Base-by-base conservation (phyloP, 768 basidiomycete genomes). In the Mycena galericulata region DNA sequence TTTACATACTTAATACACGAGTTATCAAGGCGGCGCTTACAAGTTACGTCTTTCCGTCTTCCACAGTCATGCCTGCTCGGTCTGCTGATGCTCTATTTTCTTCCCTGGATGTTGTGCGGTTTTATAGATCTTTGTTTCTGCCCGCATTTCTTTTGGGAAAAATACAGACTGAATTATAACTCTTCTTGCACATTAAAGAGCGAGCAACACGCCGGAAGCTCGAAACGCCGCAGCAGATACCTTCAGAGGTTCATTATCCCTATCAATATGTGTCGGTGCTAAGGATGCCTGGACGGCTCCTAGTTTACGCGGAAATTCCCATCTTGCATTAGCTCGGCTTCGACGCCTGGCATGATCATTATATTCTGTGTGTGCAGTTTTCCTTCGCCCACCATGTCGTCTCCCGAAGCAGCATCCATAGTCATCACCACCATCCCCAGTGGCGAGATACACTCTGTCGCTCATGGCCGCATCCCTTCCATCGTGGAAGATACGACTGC, bases 351-450 rank as follows among this genome's bases (percentile, higher is more conserved):
- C 30, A 27, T 43, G 56, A 45, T 57, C 45, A 46, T 61, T 50
- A 49, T 36, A 38, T 51, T 53, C 49, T 62, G 60, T 62, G 47
- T 22, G 46, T 27, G 38, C 58, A 59, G 58, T 45, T 60, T 60
- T 24, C 58, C 56, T 58, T 58, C 56, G 56, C 56, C 56, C 59
- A 60, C 59, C 59, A 60, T 60, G 32, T 60, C 59, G 60, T 51
- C 49, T 53, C 60, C 49, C 36, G 58, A 47, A 60, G 58, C 58
- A 45, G 58, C 30, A 47, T 59, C 58, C 45, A 45, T 59, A 36
- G 22, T 59, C 32, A 30, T 47, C 32, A 46, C 58, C 58, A 46
- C 32, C 58, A 59, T 59, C 32, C 58, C 45, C 45, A 59, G 58
- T 34, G 43, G 45, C 45, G 58, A 32, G 45, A 59, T 59, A 27